Conservation (phyloP, 495 filamentous ascomycete genomes). For the Hyaloscypha variabilis region DNA sequence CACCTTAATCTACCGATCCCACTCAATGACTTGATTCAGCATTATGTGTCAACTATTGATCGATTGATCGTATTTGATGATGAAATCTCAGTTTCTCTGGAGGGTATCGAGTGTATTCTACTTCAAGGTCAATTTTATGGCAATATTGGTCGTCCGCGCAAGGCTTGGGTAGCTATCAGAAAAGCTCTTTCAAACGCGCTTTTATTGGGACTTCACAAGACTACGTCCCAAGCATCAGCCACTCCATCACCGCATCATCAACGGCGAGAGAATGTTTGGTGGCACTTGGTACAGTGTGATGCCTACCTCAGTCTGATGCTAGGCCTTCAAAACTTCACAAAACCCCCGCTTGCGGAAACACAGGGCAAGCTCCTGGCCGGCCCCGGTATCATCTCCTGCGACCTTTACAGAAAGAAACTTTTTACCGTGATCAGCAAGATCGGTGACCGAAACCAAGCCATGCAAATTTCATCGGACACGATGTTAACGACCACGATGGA, state of each 20-base stretch:
- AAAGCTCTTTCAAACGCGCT: constrained; percentile 1
- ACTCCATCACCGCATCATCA: not conserved
- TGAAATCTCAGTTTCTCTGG: constrained; percentile 4
- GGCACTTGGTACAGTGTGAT: constrained; percentile 11
- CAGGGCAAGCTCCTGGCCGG: not conserved
- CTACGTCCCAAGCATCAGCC: not conserved
- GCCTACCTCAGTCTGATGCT: constrained; percentile 5
- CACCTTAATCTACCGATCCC: not conserved
- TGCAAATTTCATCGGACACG: not conserved
- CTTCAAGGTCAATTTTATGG: constrained; percentile 11
- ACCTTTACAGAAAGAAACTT: not conserved
- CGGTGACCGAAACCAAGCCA: not conserved
- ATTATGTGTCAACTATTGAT: constrained; percentile 12
- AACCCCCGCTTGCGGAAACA: not conserved
- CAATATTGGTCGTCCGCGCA: constrained; percentile 9
- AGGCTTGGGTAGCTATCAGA: constrained; percentile 3
- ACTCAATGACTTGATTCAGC: not conserved
- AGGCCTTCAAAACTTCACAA: constrained; percentile 1
- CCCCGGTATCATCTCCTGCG: not conserved
- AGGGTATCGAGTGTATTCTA: constrained; percentile 10
- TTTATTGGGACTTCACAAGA: not conserved
- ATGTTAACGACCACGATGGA: not conserved
- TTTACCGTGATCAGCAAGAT: not conserved
- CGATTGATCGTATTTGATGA: constrained; percentile 6
- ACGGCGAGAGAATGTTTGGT: constrained; percentile 11